Conservation (phyloP, 1,284 basidiomycete genomes). For the Tremellales sp. region DNA sequence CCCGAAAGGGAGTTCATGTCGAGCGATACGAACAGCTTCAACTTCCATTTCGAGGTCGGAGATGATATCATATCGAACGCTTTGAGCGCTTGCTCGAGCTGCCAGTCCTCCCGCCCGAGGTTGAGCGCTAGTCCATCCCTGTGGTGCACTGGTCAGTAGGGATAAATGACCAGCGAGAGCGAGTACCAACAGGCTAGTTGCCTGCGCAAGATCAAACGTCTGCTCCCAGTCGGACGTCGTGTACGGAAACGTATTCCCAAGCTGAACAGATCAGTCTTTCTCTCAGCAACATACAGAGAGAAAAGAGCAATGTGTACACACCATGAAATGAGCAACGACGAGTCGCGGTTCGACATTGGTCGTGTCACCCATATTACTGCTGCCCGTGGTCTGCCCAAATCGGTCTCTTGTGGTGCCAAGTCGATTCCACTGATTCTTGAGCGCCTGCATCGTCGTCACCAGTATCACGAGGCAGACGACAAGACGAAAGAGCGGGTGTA, state of each 20-base stretch:
- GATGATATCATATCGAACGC: slow-evolving; percentile 29
- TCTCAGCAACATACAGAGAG: neutral
- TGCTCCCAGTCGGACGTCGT: slow-evolving; percentile 37
- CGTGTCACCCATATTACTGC: neutral
- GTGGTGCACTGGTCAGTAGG: neutral
- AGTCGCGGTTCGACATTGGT: slow-evolving; percentile 13
- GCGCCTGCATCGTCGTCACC: slow-evolving; percentile 16
- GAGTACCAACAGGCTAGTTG: slow-evolving; percentile 35
- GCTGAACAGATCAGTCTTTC: slow-evolving; percentile 22
- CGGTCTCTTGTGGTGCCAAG: neutral
- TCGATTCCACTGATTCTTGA: slow-evolving; percentile 19
- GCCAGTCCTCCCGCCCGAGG: slow-evolving; percentile 48
- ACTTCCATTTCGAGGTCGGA: neutral
- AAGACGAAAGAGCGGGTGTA: slow-evolving; percentile 23
- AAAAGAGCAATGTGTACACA: slow-evolving; percentile 13
- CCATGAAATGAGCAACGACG: slow-evolving; percentile 50
- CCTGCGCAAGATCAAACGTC: slow-evolving; percentile 39
- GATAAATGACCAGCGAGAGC: neutral
- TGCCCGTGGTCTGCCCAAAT: neutral
- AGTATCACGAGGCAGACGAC: slow-evolving; percentile 16
- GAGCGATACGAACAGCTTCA: slow-evolving; percentile 42
- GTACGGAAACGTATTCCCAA: slow-evolving; percentile 48
- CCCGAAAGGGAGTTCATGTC: slow-evolving; percentile 45
- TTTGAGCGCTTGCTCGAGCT: slow-evolving; percentile 37
- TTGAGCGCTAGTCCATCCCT: slow-evolving; percentile 49